A percentile compares a stretch with the other conserved stretches of the same genome.
phyloP scores from a whole-genome alignment of 2,329 filamentous ascomycete genomes.

The Sporothrix luriei region DNA sequence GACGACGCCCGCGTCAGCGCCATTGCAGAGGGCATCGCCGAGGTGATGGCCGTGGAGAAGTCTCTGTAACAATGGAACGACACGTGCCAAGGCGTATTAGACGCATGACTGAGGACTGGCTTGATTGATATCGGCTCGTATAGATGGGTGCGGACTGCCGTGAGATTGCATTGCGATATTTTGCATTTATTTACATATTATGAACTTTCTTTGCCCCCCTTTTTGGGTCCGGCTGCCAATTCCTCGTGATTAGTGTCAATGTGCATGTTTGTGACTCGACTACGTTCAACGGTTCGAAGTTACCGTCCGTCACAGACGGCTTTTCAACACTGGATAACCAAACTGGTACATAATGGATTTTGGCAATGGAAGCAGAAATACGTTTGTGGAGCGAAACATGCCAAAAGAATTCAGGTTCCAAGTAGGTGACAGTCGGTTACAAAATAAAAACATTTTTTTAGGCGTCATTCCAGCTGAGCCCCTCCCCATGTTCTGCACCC shows the following conservation, averaged over 20 bases:
- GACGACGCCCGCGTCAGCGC: constrained; percentile 57
- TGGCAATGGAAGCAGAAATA: no score
- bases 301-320: no score
- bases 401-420: no score
- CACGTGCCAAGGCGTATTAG: not conserved
- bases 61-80: constrained; percentile 44
- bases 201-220: not conserved
- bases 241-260: not conserved
- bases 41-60: constrained; percentile 68
- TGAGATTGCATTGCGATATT: constrained; percentile 17
- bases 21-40: constrained; percentile 60
- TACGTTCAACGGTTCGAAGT: no score
- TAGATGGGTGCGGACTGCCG: not conserved
- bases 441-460: not conserved
- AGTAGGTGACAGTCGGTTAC: not conserved
- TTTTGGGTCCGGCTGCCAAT: not conserved
- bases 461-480: not conserved
- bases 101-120: constrained; percentile 2
- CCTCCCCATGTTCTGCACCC: not conserved
- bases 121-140: not conserved
- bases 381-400: no score
- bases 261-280: no score
- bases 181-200: constrained; percentile 12
- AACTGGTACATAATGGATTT: no score
- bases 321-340: no score